A percentile compares a stretch with the other conserved stretches of the same genome.
Evolutionary conservation across 1,139 yeast genomes (phyloP).

Genomic region (Geotrichum candidum): DNA sequence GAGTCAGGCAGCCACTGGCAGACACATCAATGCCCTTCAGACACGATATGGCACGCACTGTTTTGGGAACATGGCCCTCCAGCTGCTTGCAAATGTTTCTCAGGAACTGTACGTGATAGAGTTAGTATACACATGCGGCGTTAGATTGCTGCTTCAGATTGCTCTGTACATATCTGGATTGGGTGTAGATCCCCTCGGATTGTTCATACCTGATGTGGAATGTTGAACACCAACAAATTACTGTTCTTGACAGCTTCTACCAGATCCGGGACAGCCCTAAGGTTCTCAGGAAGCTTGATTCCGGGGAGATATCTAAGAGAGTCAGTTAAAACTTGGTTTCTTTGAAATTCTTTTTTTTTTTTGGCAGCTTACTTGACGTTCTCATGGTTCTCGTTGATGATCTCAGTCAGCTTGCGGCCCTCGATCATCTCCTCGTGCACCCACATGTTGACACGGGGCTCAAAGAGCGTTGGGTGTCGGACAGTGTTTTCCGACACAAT

Average conservation of each 20-base stretch:
- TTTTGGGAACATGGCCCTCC: constrained; percentile 62
- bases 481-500: constrained; percentile 80
- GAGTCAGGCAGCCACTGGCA: constrained; percentile 70
- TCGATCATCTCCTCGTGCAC: constrained; percentile 69
- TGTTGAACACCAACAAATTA: constrained; percentile 79
- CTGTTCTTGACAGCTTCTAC: constrained; percentile 67
- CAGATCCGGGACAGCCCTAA: constrained; percentile 79
- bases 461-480: constrained; percentile 62
- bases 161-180: background rate
- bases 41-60: constrained; percentile 83
- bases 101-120: constrained; percentile 38
- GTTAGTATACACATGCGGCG: background rate
- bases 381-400: constrained; percentile 79
- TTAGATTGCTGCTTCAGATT: background rate
- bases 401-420: constrained; percentile 71
- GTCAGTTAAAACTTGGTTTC: background rate
- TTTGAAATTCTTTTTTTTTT: background rate
- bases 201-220: constrained; percentile 59
- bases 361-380: constrained; percentile 52
- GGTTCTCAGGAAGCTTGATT: constrained; percentile 70
- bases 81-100: constrained; percentile 66
- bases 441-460: constrained; percentile 81
- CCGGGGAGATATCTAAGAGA: constrained; percentile 54
- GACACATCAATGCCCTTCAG: constrained; percentile 85
- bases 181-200: background rate